Conservation (phyloP, 805 yeast genomes). For the Saccharomycopsis malanga region DNA sequence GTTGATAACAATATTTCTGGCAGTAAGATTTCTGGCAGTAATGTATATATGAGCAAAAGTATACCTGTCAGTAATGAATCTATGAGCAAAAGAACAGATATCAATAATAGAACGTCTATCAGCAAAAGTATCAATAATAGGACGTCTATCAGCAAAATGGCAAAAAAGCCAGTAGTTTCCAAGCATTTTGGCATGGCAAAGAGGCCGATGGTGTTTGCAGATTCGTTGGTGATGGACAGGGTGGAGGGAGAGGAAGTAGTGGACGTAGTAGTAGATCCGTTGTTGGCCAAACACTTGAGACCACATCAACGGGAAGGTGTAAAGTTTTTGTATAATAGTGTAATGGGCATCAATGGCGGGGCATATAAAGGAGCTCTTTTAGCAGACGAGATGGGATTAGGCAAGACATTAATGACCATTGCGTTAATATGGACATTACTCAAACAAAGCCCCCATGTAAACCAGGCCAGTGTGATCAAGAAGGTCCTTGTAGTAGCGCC, state of each 20-base stretch:
- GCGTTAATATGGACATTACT: conserved; percentile 77
- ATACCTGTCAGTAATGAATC: neutral
- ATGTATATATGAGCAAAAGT: neutral
- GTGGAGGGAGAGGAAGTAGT: conserved; percentile 5
- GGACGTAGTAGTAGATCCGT: conserved; percentile 53
- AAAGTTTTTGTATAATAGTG: conserved; percentile 69
- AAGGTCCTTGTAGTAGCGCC: conserved; percentile 84
- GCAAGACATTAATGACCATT: conserved; percentile 83
- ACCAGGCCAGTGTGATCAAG: conserved; percentile 28
- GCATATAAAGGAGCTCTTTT: conserved; percentile 61
- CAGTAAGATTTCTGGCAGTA: neutral
- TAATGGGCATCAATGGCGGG: conserved; percentile 52
- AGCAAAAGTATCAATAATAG: neutral
- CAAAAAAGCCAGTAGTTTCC: neutral
- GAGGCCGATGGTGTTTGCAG: neutral
- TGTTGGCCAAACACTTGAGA: conserved; percentile 47
- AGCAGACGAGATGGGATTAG: conserved; percentile 98
- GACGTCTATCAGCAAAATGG: neutral
- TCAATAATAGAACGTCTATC: neutral
- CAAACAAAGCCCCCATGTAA: conserved; percentile 47
- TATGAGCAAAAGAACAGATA: neutral
- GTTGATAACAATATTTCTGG: neutral
- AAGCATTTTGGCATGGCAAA: conserved; percentile 1
- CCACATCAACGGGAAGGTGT: conserved; percentile 88
- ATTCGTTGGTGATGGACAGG: conserved; percentile 20